A percentile compares a stretch with the other conserved stretches of the same genome.
Conservation (phyloP, 441 rosid species). For the Capsella rubella region DNA sequence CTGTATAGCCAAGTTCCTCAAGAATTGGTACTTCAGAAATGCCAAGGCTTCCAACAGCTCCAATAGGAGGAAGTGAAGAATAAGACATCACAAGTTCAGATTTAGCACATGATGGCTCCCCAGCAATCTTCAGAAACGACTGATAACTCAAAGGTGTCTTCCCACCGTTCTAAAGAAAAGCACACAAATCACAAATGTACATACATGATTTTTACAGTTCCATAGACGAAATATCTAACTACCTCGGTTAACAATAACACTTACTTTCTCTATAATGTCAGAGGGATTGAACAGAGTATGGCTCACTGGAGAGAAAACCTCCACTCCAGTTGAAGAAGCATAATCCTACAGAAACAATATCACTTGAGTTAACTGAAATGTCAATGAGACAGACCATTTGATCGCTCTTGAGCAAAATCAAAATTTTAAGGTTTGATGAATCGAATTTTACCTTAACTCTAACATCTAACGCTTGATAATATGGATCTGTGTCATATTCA, state of each 20-base stretch:
- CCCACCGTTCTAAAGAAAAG: slow-evolving; percentile 73
- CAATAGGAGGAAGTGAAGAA: slow-evolving; percentile 75
- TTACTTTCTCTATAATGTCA: slow-evolving; percentile 70
- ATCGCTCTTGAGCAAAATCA: slow-evolving; percentile 5
- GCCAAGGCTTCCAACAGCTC: slow-evolving; percentile 62
- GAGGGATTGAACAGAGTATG: slow-evolving; percentile 89
- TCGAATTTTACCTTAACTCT: slow-evolving; percentile 65
- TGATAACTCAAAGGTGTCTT: slow-evolving; percentile 83
- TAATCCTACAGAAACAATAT: slow-evolving; percentile 52
- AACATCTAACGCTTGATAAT: slow-evolving; percentile 78
- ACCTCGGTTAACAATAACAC: background rate
- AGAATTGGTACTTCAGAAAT: slow-evolving; percentile 70
- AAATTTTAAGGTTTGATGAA: background rate
- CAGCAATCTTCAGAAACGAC: slow-evolving; percentile 89
- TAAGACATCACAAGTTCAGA: slow-evolving; percentile 55
- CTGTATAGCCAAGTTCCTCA: slow-evolving; percentile 76
- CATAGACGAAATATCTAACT: background rate
- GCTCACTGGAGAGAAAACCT: slow-evolving; percentile 87
- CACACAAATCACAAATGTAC: background rate
- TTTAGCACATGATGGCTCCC: slow-evolving; percentile 74
- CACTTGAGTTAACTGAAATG: slow-evolving; percentile 12
- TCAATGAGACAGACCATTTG: background rate
- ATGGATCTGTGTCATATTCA: slow-evolving; percentile 87
- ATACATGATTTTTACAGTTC: background rate
- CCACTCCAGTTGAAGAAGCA: slow-evolving; percentile 73